Percentiles rank a stretch among this genome's conserved stretches.
phyloP scores from a whole-genome alignment of 2,329 filamentous ascomycete species.

The Parastagonospora avenae region DNA sequence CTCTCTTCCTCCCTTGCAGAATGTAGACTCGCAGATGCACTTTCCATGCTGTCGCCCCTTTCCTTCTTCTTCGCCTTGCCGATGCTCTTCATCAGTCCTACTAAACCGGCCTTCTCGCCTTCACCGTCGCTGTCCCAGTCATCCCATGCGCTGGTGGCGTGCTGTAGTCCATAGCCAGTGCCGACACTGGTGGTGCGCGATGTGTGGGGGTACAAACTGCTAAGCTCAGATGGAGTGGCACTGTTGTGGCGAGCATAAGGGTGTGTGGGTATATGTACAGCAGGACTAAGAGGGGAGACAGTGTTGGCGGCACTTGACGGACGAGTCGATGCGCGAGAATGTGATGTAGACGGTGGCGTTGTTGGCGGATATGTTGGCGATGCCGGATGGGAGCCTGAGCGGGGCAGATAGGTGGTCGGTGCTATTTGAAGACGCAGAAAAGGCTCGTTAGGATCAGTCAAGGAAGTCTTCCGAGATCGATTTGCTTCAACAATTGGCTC shows the following conservation, averaged over 20 bases:
- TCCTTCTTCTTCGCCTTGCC: constrained; percentile 19
- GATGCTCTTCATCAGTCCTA: constrained; percentile 25
- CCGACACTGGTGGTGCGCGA: constrained; percentile 22
- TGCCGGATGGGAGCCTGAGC: constrained; percentile 15
- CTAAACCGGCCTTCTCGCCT: constrained; percentile 35
- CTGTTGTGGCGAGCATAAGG: constrained; percentile 30
- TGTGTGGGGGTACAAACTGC: constrained; percentile 27
- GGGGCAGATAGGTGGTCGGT: constrained; percentile 14
- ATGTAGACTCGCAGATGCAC: neutral
- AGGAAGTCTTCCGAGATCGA: constrained; percentile 32
- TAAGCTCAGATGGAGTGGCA: constrained; percentile 35
- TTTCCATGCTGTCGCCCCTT: constrained; percentile 6
- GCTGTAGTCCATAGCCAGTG: constrained; percentile 27
- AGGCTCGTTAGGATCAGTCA: constrained; percentile 38
- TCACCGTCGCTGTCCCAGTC: constrained; percentile 43
- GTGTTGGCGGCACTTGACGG: constrained; percentile 34
- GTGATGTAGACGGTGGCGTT: constrained; percentile 28
- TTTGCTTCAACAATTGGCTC: constrained; percentile 12
- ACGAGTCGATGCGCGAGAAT: constrained; percentile 23
- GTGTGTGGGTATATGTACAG: constrained; percentile 16
- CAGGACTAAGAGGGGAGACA: constrained; percentile 12
- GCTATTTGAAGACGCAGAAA: constrained; percentile 35
- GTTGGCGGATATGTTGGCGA: constrained; percentile 26
- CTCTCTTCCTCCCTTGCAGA: constrained; percentile 6
- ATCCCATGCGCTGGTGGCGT: constrained; percentile 43